Base-by-base conservation (phyloP, 495 filamentous ascomycete species). In the Penicillium parvum region DNA sequence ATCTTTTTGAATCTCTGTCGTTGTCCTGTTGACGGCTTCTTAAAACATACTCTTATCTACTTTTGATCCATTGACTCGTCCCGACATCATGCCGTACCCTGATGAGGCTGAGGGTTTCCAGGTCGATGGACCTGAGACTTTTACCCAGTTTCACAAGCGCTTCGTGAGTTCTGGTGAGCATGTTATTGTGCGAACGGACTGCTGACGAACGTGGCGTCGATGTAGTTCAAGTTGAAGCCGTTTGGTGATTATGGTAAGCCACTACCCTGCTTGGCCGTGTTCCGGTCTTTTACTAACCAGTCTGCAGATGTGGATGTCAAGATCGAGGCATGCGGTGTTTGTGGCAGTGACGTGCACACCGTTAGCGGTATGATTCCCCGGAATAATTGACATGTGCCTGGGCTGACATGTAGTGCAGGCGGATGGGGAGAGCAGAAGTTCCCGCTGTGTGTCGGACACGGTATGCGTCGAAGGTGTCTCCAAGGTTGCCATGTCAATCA, bases 321-420 rank as follows among this genome's bases (percentile, higher is more conserved):
- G 57, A 78, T 85, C 43, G 79, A 83, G 43, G 76, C 76, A 40
- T 92, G 87, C 61, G 86, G 87, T 53, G 82, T 91, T 8, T 89
- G 86, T 62, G 85, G 83, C 7, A 84, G 77, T 17, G 87, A 90
- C 53, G 79, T 88, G 11, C 86, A 91, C 69, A 87, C 81, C 30
- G 80, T 85, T 40, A 86, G 75, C 36, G 81, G 66, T 68, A 59
- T 28, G 43, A 12, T 11, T 5, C 16, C 16, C 9, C 12, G 3
- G 7, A 30, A 1, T 4, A 30, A 16, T 6, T 7, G 19, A 8
- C 16, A 19, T 10, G 12, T n/a, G n/a, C 12, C 29, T 4, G 22
- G 25, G 36, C 38, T 58, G 22, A 57, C 36, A 39, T 37, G 6
- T 32, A 12, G 4, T 21, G 28, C 40, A 64, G 65, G 84, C 40